Evolutionary conservation across 345 rosid genomes (phyloP).

Genomic region (Aquilaria yunnanensis): DNA sequence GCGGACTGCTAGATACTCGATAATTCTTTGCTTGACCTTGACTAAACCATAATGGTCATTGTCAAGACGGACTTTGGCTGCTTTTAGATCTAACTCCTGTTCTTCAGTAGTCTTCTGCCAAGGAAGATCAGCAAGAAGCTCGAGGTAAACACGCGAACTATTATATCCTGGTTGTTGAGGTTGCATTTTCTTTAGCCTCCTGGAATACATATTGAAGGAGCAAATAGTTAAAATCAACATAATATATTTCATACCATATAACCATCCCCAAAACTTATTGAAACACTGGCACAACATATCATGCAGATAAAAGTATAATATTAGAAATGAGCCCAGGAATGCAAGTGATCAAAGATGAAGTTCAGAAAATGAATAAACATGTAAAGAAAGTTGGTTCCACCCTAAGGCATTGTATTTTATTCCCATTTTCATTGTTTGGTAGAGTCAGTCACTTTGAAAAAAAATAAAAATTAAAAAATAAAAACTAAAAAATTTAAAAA

Average conservation of each 20-base stretch:
- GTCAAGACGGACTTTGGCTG: constrained; percentile 92
- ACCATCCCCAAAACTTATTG: too few relatives aligned
- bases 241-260: not conserved
- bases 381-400: too few relatives aligned
- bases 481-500: not conserved
- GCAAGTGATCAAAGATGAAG: too few relatives aligned
- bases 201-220: constrained; percentile 22
- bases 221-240: not conserved
- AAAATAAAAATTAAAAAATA: too few relatives aligned
- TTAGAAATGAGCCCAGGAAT: too few relatives aligned
- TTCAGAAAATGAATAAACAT: too few relatives aligned
- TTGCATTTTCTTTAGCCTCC: constrained; percentile 98
- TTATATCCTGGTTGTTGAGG: constrained; percentile 99
- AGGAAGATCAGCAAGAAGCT: constrained; percentile 96
- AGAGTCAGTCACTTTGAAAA: not conserved
- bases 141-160: constrained; percentile 93
- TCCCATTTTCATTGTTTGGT: too few relatives aligned
- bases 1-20: constrained; percentile 98
- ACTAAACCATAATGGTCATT: constrained; percentile 86
- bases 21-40: constrained; percentile 94
- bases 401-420: too few relatives aligned
- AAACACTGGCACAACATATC: too few relatives aligned
- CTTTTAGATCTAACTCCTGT: constrained; percentile 75
- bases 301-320: too few relatives aligned
- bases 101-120: constrained; percentile 94